These are phyloP conservation scores for Klebsormidium nitens DNA, from an alignment of 139 green algal genomes.

Conservation along the genomic window DNA sequence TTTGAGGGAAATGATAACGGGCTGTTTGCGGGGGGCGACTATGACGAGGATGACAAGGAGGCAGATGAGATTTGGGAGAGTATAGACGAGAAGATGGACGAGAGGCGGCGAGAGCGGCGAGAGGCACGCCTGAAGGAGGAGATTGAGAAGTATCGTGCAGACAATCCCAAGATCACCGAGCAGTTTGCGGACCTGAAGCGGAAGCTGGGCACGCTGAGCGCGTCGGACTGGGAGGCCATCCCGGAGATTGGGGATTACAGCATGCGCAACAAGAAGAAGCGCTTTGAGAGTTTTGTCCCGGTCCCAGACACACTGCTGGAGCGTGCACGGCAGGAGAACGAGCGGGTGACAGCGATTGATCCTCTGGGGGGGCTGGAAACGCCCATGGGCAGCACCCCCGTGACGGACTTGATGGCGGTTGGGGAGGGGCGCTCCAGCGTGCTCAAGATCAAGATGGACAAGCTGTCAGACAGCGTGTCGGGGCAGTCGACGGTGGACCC, in stretches of 20 bases:
- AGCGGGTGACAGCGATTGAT: conserved; percentile 40
- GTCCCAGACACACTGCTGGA: conserved; percentile 86
- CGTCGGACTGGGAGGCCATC: conserved; percentile 85
- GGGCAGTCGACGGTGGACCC: conserved; percentile 96
- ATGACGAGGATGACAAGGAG: conserved; percentile 86
- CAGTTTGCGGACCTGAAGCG: conserved; percentile 97
- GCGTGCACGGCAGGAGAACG: conserved; percentile 56
- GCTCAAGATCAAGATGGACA: conserved; percentile 90
- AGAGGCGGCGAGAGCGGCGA: conserved; percentile 63
- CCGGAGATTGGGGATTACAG: conserved; percentile 98
- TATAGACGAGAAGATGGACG: conserved; percentile 89
- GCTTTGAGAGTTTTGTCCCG: conserved; percentile 73
- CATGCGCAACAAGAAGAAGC: conserved; percentile 71
- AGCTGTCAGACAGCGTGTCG: conserved; percentile 79
- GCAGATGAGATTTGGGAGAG: conserved; percentile 92
- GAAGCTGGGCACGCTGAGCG: conserved; percentile 67
- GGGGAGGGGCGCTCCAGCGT: conserved; percentile 76
- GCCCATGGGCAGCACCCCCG: conserved; percentile 42
- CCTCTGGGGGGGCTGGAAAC: conserved; percentile 36
- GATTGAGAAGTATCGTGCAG: conserved; percentile 83
- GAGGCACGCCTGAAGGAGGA: conserved; percentile 86
- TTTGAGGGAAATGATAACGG: conserved; percentile 95
- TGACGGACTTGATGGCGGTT: conserved; percentile 87
- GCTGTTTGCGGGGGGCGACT: conserved; percentile 60
- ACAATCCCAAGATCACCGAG: conserved; percentile 97